Conservation (phyloP, 495 filamentous ascomycete genomes). For the Podospora didyma region DNA sequence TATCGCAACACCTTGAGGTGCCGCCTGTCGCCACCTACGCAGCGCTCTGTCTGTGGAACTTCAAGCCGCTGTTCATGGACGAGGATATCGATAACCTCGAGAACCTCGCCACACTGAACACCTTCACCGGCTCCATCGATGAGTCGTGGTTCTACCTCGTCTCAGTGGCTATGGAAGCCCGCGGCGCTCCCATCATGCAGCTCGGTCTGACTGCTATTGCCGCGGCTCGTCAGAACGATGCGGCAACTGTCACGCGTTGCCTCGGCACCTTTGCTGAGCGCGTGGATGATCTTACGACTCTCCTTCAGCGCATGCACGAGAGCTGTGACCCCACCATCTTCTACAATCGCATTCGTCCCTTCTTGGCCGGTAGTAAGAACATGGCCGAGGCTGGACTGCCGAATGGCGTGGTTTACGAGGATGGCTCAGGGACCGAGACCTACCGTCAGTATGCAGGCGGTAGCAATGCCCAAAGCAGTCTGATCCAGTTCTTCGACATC, state of each 20-base stretch:
- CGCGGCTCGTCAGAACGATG: conserved; percentile 71
- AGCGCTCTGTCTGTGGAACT: conserved; percentile 92
- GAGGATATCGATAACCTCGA: conserved; percentile 76
- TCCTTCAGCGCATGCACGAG: conserved; percentile 86
- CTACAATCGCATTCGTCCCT: conserved; percentile 90
- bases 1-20: conserved; percentile 78
- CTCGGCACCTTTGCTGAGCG: conserved; percentile 77
- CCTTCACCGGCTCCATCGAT: conserved; percentile 92
- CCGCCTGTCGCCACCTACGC: conserved; percentile 95
- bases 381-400: conserved; percentile 93
- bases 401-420: conserved; percentile 82
- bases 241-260: conserved; percentile 64
- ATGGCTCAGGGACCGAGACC: conserved; percentile 62
- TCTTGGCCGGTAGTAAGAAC: conserved; percentile 93
- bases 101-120: conserved; percentile 79
- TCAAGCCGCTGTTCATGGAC: conserved; percentile 76
- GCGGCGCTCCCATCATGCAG: conserved; percentile 82
- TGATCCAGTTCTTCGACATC: conserved; percentile 97
- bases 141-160: conserved; percentile 98
- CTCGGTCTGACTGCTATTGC: conserved; percentile 83
- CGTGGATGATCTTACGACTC: conserved; percentile 71
- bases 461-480: conserved; percentile 92
- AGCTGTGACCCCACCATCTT: conserved; percentile 92
- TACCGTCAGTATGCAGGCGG: conserved; percentile 88
- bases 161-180: conserved; percentile 92